phyloP scores from a whole-genome alignment of 345 rosid species.

The Bruguiera gymnorhiza region DNA sequence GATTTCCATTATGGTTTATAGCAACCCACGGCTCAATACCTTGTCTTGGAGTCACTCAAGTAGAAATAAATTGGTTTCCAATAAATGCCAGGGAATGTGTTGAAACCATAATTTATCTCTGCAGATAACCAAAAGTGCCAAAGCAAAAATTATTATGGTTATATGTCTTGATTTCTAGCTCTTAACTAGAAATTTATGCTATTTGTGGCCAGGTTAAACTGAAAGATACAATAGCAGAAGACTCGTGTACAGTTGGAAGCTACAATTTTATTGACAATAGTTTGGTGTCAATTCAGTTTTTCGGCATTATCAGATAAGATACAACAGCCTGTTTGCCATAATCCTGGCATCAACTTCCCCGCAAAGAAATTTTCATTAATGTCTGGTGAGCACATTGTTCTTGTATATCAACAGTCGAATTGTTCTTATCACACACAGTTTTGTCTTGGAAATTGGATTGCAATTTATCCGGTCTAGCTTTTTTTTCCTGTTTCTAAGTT shows the following conservation, averaged over 20 bases:
- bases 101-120: not conserved
- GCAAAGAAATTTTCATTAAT: too few relatives aligned
- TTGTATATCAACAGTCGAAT: too few relatives aligned
- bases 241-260: slow-evolving; percentile 8
- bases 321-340: too few relatives aligned
- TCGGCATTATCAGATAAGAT: not conserved
- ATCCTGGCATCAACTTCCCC: too few relatives aligned
- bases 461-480: too few relatives aligned
- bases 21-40: too few relatives aligned
- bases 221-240: slow-evolving; percentile 13
- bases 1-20: too few relatives aligned
- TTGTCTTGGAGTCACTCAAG: not conserved
- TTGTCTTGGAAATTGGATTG: too few relatives aligned
- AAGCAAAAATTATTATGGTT: not conserved
- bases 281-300: slow-evolving; percentile 21
- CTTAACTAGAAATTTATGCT: not conserved
- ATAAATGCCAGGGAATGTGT: not conserved
- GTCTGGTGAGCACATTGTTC: too few relatives aligned
- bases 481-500: too few relatives aligned
- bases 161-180: not conserved
- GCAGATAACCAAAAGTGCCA: not conserved
- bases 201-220: slow-evolving; percentile 19
- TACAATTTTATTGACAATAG: slow-evolving; percentile 1
- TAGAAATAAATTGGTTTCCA: not conserved
- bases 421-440: too few relatives aligned